Base-by-base conservation (phyloP, 805 yeast genomes). In the Cyberlindnera xishuangbannaensis region DNA sequence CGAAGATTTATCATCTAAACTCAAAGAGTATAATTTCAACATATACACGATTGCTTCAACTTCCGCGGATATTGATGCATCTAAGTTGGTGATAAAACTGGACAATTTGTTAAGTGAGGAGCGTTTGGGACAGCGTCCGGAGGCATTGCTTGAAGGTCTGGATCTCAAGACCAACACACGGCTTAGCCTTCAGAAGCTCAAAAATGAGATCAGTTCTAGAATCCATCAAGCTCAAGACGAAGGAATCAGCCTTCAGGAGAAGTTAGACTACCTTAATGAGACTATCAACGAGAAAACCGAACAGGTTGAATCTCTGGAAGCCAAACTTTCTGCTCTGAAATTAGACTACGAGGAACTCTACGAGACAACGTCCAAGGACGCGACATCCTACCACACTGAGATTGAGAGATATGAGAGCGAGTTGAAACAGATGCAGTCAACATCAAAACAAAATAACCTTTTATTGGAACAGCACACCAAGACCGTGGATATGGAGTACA, bases 381-480 rank as follows among this genome's bases (percentile, higher is more conserved):
- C 69, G 18, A 62, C 69, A 23, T 58, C 72, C 25, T 71, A 75
- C 37, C 69, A 73, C 33, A 70, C 78, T n/a, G 82, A 81, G 50
- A 69, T 77, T 32, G 88, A 80, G 52, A 69, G 71, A 49, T 55
- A 76, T 34, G 83, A 78, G 41, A 64, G 73, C 23, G 82, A 77
- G 37, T 55, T 80, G 30, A 69, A 69, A 47, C 62, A 61, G 10
- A 62, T 72, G 52, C 67, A 70, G 37, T 61, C 64, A 15, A 60
- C 63, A 25, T 64, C 72, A 11, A 67, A 71, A 37, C 74, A 71
- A 38, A 74, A 70, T 28, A 55, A 68, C 32, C 56, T 71, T 6
- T 71, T 71, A 43, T 56, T 75, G 26, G 66, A 67, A 18, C 69
- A 66, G 44, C 57, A 65, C 23, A 69, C 68, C 40, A 72, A 74